These are phyloP conservation scores for Zelopaecilomyces penicillatus DNA, from an alignment of 2,329 filamentous ascomycete species.

Conservation along the genomic window DNA sequence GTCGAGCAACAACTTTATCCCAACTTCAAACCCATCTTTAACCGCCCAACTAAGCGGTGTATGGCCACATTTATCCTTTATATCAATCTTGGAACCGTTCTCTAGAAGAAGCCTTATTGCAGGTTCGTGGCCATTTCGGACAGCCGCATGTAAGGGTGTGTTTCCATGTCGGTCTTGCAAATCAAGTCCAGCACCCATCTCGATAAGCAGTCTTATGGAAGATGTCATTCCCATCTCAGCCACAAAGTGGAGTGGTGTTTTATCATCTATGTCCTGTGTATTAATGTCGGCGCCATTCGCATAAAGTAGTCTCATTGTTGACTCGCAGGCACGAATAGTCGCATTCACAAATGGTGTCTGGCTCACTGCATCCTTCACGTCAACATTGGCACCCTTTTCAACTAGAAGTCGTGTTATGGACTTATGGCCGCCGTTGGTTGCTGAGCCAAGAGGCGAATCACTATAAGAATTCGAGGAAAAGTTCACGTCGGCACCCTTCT, in stretches of 20 bases:
- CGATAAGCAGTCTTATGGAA: too few relatives aligned
- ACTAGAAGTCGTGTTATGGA: background rate
- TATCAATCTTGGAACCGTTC: background rate
- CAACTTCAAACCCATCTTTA: background rate
- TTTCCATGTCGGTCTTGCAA: background rate
- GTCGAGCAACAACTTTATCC: background rate
- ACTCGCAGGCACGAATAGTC: background rate
- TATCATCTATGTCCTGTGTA: background rate
- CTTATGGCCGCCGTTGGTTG: background rate
- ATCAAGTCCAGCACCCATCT: too few relatives aligned
- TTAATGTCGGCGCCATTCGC: background rate
- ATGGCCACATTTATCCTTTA: background rate
- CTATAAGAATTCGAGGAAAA: background rate
- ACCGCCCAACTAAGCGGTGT: background rate
- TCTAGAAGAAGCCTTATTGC: background rate
- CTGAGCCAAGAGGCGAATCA: background rate
- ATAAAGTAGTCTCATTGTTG: background rate
- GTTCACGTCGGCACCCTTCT: constrained; percentile 1
- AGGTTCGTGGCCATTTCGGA: background rate
- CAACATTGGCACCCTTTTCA: background rate
- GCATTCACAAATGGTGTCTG: background rate
- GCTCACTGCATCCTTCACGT: background rate
- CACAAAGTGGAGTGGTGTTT: too few relatives aligned
- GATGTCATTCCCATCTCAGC: too few relatives aligned
- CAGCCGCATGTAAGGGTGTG: background rate